Conservation (phyloP, 163 green algal genomes). For the Chloroidium sp. region DNA sequence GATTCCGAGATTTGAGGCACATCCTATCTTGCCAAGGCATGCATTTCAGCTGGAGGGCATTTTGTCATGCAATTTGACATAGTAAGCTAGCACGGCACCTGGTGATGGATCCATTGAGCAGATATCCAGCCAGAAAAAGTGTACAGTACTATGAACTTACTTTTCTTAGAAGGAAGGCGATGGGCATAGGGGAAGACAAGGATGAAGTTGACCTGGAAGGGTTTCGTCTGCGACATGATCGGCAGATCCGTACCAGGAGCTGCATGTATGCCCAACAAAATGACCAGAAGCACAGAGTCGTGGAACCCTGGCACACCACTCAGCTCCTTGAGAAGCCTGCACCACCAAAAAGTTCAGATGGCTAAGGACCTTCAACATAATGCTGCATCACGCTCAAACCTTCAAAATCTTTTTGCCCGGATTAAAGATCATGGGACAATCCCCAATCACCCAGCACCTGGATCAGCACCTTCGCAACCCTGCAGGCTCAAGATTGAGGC, state of each 20-base stretch:
- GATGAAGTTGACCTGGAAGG: too few species aligned
- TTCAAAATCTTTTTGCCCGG: neutral
- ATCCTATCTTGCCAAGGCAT: too few species aligned
- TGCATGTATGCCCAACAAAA: constrained; percentile 13
- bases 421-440: neutral
- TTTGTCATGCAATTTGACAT: too few species aligned
- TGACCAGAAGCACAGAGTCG: constrained; percentile 21
- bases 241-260: neutral
- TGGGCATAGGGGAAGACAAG: too few species aligned
- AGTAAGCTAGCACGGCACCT: too few species aligned
- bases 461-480: neutral
- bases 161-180: too few species aligned
- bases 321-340: constrained; percentile 15
- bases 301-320: constrained; percentile 12
- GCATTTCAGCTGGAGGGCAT: too few species aligned
- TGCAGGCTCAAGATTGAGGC: neutral
- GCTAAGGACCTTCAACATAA: neutral
- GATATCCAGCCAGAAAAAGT: neutral
- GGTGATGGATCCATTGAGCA: neutral
- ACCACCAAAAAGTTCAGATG: neutral
- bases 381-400: neutral
- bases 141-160: too few species aligned
- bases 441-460: neutral
- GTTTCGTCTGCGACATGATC: neutral
- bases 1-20: too few species aligned